phyloP scores from a whole-genome alignment of 1,139 yeast genomes.

The Debaryomyces sp. region DNA sequence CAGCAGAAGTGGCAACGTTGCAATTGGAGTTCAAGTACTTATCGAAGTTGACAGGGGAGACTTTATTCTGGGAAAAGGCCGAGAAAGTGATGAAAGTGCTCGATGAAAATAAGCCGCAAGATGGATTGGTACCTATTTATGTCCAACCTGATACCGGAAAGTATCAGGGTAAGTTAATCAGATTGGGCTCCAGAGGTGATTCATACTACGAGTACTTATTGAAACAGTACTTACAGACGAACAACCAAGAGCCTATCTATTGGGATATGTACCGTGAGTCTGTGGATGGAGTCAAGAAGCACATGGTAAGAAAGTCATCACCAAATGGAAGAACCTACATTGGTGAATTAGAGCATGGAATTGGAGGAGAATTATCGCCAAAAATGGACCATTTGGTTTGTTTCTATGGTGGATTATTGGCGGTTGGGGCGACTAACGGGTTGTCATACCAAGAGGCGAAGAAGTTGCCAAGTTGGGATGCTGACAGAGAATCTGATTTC shows the following conservation, averaged over 20 bases:
- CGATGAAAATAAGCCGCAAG: slow-evolving; percentile 58
- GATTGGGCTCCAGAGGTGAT: slow-evolving; percentile 91
- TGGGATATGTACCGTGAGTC: slow-evolving; percentile 77
- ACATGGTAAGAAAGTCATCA: slow-evolving; percentile 59
- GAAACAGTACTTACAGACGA: slow-evolving; percentile 84
- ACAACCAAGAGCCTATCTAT: slow-evolving; percentile 60
- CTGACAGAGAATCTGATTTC: slow-evolving; percentile 53
- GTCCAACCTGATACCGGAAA: slow-evolving; percentile 75
- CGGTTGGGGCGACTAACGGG: slow-evolving; percentile 86
- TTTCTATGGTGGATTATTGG: slow-evolving; percentile 87
- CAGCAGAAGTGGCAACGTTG: slow-evolving; percentile 88
- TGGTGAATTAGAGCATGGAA: slow-evolving; percentile 78
- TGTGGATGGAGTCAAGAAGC: slow-evolving; percentile 67
- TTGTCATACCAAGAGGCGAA: slow-evolving; percentile 47
- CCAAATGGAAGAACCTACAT: slow-evolving; percentile 70
- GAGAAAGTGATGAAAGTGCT: slow-evolving; percentile 73
- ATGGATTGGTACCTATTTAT: slow-evolving; percentile 82
- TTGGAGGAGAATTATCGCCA: slow-evolving; percentile 58
- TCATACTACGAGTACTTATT: slow-evolving; percentile 89
- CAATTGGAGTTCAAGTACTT: slow-evolving; percentile 89
- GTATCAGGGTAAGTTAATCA: slow-evolving; percentile 64
- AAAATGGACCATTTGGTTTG: slow-evolving; percentile 96
- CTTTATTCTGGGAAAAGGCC: slow-evolving; percentile 73
- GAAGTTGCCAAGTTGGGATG: slow-evolving; percentile 38
- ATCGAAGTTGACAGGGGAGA: slow-evolving; percentile 78